Percentiles rank a stretch among this genome's conserved stretches.
phyloP scores from a whole-genome alignment of 371 early-diverging fungal genomes.

The Mortierella sp. region DNA sequence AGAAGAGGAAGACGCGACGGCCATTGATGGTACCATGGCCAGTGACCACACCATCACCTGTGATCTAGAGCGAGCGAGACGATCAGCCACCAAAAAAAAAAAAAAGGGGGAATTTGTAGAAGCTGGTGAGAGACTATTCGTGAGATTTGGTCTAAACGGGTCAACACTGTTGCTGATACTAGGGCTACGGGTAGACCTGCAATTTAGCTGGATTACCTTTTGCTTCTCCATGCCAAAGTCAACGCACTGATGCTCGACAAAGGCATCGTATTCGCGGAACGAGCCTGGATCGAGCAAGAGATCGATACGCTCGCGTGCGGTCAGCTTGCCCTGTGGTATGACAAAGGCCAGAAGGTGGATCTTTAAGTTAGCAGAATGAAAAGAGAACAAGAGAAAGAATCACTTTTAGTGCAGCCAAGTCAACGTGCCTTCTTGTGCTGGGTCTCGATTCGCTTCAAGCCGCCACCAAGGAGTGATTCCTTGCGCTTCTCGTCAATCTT shows the following conservation, averaged over 20 bases:
- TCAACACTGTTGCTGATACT: background rate
- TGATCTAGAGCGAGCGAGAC: slow-evolving; percentile 58
- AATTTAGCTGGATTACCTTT: slow-evolving; percentile 56
- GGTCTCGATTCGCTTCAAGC: slow-evolving; percentile 81
- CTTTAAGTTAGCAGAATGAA: background rate
- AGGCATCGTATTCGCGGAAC: slow-evolving; percentile 94
- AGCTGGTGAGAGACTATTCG: background rate
- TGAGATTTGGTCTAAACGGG: background rate
- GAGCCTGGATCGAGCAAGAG: slow-evolving; percentile 88
- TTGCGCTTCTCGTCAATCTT: slow-evolving; percentile 79
- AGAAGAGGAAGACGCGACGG: slow-evolving; percentile 91
- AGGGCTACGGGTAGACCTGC: too few species aligned
- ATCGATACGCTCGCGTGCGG: slow-evolving; percentile 93
- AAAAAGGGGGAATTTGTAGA: too few species aligned
- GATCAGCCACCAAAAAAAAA: background rate
- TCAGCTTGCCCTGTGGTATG: slow-evolving; percentile 86
- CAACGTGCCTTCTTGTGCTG: slow-evolving; percentile 88
- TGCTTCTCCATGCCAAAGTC: slow-evolving; percentile 94
- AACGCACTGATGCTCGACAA: slow-evolving; percentile 94
- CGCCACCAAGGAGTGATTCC: slow-evolving; percentile 85
- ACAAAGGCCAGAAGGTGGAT: background rate
- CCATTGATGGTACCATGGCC: slow-evolving; percentile 96
- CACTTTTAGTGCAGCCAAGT: background rate
- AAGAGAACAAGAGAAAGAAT: background rate
- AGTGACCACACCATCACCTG: slow-evolving; percentile 96